A percentile compares a stretch with the other conserved stretches of the same genome.
Conservation (phyloP, 75 land plant genomes). For the Picea glauca region DNA sequence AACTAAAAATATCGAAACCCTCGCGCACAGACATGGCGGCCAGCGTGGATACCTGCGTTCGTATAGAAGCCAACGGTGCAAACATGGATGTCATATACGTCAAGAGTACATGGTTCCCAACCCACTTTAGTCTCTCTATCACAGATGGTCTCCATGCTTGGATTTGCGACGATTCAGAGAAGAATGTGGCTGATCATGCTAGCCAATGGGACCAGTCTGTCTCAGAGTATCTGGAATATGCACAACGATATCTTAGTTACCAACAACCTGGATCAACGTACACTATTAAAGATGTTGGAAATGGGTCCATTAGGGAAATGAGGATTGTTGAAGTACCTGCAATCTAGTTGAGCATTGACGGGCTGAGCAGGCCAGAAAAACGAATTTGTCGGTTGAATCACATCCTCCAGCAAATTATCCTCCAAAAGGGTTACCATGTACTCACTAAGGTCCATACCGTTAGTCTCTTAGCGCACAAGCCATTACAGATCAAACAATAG, state of each 20-base stretch:
- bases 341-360: neutral
- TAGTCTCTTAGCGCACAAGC: too few species aligned
- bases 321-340: neutral
- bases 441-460: too few species aligned
- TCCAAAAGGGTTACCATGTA: neutral
- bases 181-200: constrained; percentile 53
- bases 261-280: constrained; percentile 65
- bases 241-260: constrained; percentile 57
- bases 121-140: constrained; percentile 52
- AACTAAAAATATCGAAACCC: too few species aligned
- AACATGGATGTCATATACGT: constrained; percentile 25
- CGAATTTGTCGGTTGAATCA: neutral
- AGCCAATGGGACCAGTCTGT: constrained; percentile 69
- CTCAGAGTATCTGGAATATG: constrained; percentile 40
- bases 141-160: constrained; percentile 72
- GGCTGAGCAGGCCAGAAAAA: neutral
- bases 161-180: constrained; percentile 67
- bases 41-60: neutral
- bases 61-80: neutral
- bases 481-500: too few species aligned
- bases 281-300: constrained; percentile 40
- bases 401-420: neutral
- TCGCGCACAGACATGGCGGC: neutral
- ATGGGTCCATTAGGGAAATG: constrained; percentile 31
- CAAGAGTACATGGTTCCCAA: constrained; percentile 48